These are phyloP conservation scores for Protomyces inouyei DNA, from an alignment of 1,139 yeast species.

Conservation along the genomic window DNA sequence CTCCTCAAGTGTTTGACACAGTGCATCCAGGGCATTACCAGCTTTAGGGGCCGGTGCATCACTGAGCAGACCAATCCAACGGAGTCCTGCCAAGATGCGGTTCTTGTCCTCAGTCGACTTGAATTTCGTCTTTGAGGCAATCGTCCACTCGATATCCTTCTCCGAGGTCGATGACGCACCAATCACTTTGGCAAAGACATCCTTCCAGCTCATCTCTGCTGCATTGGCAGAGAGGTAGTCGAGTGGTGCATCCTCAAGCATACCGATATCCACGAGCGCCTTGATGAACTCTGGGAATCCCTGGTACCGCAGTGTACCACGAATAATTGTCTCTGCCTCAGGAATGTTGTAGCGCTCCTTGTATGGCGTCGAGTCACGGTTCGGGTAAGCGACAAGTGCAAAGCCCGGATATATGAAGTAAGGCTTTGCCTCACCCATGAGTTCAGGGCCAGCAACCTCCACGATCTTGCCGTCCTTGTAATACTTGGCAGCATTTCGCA, in stretches of 20 bases:
- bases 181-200: constrained; percentile 70
- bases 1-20: constrained; percentile 92
- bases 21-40: constrained; percentile 90
- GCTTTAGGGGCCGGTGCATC: constrained; percentile 72
- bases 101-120: constrained; percentile 75
- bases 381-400: constrained; percentile 92
- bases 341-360: constrained; percentile 89
- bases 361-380: constrained; percentile 94
- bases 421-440: constrained; percentile 93
- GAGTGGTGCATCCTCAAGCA: constrained; percentile 70
- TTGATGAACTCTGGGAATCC: constrained; percentile 98
- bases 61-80: constrained; percentile 91
- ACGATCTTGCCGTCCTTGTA: constrained; percentile 81
- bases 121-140: constrained; percentile 73
- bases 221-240: constrained; percentile 50
- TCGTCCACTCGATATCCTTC: constrained; percentile 67
- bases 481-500: constrained; percentile 87
- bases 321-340: constrained; percentile 92
- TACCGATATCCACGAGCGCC: constrained; percentile 88
- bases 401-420: constrained; percentile 94
- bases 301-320: constrained; percentile 96
- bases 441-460: constrained; percentile 76
- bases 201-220: constrained; percentile 66
- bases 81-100: constrained; percentile 80
- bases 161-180: constrained; percentile 68